Evolutionary conservation across 1,284 basidiomycete genomes (phyloP), one percentile per base, ranked within the genome.

Genomic region (Puccinia polysora): DNA sequence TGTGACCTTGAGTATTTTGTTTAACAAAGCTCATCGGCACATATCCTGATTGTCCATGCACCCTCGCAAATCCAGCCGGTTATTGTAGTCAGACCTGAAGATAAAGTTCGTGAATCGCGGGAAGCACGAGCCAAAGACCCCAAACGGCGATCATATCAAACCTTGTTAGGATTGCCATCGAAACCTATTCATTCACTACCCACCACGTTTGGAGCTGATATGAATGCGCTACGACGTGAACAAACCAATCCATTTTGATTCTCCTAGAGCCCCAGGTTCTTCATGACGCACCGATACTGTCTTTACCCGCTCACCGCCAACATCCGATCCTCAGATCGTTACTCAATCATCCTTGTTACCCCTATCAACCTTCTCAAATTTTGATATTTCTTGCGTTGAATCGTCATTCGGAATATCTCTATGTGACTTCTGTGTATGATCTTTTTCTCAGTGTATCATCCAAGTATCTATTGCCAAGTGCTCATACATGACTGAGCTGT

Each of bases 121-220:
- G 68, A 71, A 56, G 68, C 68, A 10, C 56, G 68, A 55, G 68
- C 68, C 28, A 71, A 63, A 45, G 59, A 71, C 18, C 68, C 68
- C n/a, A 71, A 71, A 55, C 56, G 68, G 30, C 5, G 50, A 28
- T 71, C 68, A 36, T 71, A 71, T 23, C 68, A 71, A 71, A 34
- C 68, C 36, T 71, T 71, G 49, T 20, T 63, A 2, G 58, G 58
- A 7, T n/a, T 30, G 6, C 25, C 58, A 12, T 63, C 68, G 8
- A 70, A 60, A 34, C 52, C 52, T 43, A 38, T 25, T 15, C 36
- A 30, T n/a, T 49, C 45, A 10, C 40, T 59, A 34, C 43, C 55
- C 8, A 70, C 55, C 10, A 30, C 14, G 12, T 59, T 49, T 18
- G 55, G 49, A 30, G 50, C 62, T 25, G 58, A 62, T 32, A 25